Evolutionary conservation across 768 basidiomycete genomes (phyloP).

Genomic region (Lentinula lateritia): DNA sequence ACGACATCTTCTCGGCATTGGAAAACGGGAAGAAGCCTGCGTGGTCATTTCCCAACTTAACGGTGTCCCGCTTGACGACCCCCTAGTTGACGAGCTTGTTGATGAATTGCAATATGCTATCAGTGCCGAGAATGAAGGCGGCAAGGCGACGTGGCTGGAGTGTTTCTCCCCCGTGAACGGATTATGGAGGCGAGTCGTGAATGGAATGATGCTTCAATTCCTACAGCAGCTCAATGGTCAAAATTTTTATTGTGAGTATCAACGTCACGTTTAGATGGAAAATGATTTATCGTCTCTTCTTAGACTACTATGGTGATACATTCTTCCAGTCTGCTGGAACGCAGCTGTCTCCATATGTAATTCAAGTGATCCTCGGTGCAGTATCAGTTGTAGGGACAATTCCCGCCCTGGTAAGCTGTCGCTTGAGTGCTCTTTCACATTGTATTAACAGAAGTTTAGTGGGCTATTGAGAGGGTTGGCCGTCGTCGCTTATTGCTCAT

Average conservation of each 20-base stretch:
- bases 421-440: background rate
- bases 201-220: conserved; percentile 83
- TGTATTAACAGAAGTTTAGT: conserved; percentile 16
- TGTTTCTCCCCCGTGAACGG: conserved; percentile 67
- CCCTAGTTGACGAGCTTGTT: conserved; percentile 52
- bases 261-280: background rate
- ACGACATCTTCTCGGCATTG: conserved; percentile 64
- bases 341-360: conserved; percentile 62
- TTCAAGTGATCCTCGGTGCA: conserved; percentile 69
- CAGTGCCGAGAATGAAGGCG: conserved; percentile 70
- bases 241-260: conserved; percentile 65
- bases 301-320: conserved; percentile 75
- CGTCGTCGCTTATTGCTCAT: conserved; percentile 63
- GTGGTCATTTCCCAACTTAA: conserved; percentile 63
- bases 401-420: conserved; percentile 50
- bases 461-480: conserved; percentile 64
- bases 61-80: conserved; percentile 51
- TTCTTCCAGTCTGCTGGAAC: conserved; percentile 77
- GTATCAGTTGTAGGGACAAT: conserved; percentile 70
- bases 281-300: background rate
- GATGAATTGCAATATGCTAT: conserved; percentile 65
- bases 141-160: conserved; percentile 74
- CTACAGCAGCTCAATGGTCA: conserved; percentile 79
- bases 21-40: conserved; percentile 48
- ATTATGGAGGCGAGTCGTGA: conserved; percentile 68